These are phyloP conservation scores for Podospora appendiculata DNA, from an alignment of 495 filamentous ascomycete genomes.

Conservation along the genomic window DNA sequence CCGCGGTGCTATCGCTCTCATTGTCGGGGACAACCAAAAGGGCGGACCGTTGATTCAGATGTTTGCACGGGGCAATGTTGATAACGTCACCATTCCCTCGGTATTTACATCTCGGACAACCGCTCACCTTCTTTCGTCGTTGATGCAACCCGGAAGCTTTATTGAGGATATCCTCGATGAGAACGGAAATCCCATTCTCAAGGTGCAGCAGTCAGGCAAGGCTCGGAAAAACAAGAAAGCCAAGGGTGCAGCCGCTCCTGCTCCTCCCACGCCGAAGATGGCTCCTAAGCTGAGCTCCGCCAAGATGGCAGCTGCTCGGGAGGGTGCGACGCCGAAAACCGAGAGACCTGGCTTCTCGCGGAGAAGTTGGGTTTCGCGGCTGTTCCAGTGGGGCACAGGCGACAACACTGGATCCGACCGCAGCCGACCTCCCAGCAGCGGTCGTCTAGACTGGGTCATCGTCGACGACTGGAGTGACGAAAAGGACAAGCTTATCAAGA, in stretches of 20 bases:
- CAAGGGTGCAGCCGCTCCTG: constrained; percentile 19
- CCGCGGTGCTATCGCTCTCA: constrained; percentile 77
- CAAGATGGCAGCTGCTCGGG: constrained; percentile 4
- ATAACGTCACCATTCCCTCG: constrained; percentile 87
- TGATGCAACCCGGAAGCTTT: constrained; percentile 64
- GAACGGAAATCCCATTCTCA: constrained; percentile 38
- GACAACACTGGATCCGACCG: constrained; percentile 38
- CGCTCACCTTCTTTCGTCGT: constrained; percentile 83
- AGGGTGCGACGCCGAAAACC: constrained; percentile 2
- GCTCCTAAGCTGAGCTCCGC: neutral
- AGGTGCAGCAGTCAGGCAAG: constrained; percentile 40
- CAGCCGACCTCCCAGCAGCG: constrained; percentile 71
- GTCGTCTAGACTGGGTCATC: constrained; percentile 70
- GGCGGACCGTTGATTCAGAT: constrained; percentile 88
- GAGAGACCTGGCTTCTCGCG: constrained; percentile 4
- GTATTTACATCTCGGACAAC: constrained; percentile 94
- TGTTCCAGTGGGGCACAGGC: constrained; percentile 42
- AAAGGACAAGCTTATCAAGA: constrained; percentile 30
- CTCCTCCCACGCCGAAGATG: constrained; percentile 7
- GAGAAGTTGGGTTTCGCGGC: constrained; percentile 47
- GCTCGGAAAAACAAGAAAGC: constrained; percentile 29
- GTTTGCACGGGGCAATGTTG: constrained; percentile 92
- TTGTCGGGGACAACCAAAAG: constrained; percentile 88
- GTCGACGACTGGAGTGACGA: constrained; percentile 61
- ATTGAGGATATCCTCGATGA: constrained; percentile 49